Evolutionary conservation across 495 filamentous ascomycete genomes (phyloP).

Genomic region (Saxophila tyrrhenica): DNA sequence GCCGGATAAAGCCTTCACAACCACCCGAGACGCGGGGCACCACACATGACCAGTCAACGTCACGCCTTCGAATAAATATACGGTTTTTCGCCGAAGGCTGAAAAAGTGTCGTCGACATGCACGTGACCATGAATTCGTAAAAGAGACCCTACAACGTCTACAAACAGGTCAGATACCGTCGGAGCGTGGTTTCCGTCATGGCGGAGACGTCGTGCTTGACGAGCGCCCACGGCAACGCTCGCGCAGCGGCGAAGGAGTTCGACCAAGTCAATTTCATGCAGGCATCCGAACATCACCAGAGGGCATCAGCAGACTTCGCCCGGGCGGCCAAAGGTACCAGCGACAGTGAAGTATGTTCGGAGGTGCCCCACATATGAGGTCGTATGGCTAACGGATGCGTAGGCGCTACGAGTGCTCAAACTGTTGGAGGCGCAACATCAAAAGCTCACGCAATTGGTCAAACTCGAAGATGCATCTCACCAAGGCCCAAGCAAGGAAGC

Average conservation of each 20-base stretch:
- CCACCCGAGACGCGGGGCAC: too few relatives aligned
- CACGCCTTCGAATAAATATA: too few relatives aligned
- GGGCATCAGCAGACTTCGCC: constrained; percentile 82
- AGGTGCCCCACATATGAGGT: background rate
- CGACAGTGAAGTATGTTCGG: constrained; percentile 58
- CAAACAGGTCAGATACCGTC: too few relatives aligned
- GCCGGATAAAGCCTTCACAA: too few relatives aligned
- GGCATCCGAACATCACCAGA: constrained; percentile 76
- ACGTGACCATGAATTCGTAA: too few relatives aligned
- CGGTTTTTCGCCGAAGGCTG: too few relatives aligned
- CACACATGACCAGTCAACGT: too few relatives aligned
- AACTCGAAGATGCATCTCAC: constrained; percentile 27
- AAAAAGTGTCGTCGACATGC: too few relatives aligned
- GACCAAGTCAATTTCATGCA: constrained; percentile 63
- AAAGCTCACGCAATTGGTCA: constrained; percentile 64
- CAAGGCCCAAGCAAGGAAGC: constrained; percentile 17
- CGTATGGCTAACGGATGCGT: constrained; percentile 4
- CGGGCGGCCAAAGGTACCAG: constrained; percentile 62
- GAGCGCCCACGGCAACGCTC: constrained; percentile 36
- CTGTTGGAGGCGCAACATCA: constrained; percentile 81
- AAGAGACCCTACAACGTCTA: too few relatives aligned
- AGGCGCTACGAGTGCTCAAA: constrained; percentile 71
- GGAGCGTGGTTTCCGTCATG: background rate
- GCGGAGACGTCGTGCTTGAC: constrained; percentile 53
- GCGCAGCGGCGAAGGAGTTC: constrained; percentile 59